Evolutionary conservation across 805 yeast genomes (phyloP), one percentile per base, ranked within the genome.

Genomic region (Teunomyces gatunensis): DNA sequence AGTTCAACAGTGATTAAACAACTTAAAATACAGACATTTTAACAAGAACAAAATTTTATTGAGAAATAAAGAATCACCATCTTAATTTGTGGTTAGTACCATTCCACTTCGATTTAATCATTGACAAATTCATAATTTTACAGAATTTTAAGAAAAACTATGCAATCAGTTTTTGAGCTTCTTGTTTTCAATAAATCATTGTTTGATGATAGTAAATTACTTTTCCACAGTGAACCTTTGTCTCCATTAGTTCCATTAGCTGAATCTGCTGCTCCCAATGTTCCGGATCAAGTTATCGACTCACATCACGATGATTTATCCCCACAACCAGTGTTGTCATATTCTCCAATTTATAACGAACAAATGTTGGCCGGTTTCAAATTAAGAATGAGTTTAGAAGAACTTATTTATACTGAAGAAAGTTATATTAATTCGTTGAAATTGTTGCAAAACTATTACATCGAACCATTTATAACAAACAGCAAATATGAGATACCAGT

Each of bases 391-490:
- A 48, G 67, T 1, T 52, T 76, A n/a, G 73, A 76, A 47, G 87
- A 81, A 55, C 56, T 81, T 4, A 46, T 75, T 0, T 69, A 68
- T 11, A 79, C 80, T 10, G 87, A 81, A 54, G 68, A 65, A 21
- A 63, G 62, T 1, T 81, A 78, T 54, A 58, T 79, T n/a, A 64
- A 65, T 39, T 73, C 78, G 0, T 57, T 81, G 42, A 66, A 64
- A 33, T 59, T 76, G 50, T 59, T 81, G 15, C 62, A 67, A 5
- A 69, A 66, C n/a, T 69, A 65, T 32, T 81, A 79, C 49, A 54
- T 78, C 3, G 71, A 68, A 6, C 68, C 77, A 2, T 55, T 75
- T 9, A 57, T 71, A 20, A 60, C 60, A 5, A 45, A 45, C 28
- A 45, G 44, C 12, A 64, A 63, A 30, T 57, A 59, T 29, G 65